phyloP scores from a whole-genome alignment of 305 asterid species.

The Caryopteris hybrid region DNA sequence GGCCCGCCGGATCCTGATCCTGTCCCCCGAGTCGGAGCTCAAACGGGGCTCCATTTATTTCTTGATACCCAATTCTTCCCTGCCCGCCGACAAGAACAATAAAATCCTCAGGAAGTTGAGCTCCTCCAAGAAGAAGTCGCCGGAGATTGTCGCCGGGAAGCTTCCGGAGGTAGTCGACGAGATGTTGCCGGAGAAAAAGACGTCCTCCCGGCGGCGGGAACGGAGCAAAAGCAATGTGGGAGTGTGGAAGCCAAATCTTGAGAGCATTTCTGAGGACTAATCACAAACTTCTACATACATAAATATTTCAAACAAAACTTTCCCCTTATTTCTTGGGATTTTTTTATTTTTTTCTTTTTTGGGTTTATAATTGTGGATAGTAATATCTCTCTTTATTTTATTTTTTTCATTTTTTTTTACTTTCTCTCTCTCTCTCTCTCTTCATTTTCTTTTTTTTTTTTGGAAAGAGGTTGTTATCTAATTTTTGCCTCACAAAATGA shows the following conservation, averaged over 20 bases:
- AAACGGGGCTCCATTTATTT: slow-evolving; percentile 82
- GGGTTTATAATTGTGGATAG: slow-evolving; percentile 33
- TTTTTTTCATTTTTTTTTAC: not conserved
- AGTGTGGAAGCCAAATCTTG: slow-evolving; percentile 66
- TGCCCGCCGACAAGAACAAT: slow-evolving; percentile 43
- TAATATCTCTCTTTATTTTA: slow-evolving; percentile 11
- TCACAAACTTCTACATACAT: not conserved
- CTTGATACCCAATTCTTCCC: slow-evolving; percentile 66
- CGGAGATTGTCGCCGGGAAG: slow-evolving; percentile 4
- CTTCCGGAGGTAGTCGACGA: not conserved
- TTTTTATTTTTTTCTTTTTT: not conserved
- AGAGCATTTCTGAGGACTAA: slow-evolving; percentile 54
- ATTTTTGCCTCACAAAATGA: slow-evolving; percentile 27
- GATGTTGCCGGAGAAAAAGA: slow-evolving; percentile 24
- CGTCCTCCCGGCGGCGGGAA: slow-evolving; percentile 32
- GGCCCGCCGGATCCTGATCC: slow-evolving; percentile 59
- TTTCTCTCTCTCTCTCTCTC: not conserved
- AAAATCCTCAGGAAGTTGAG: slow-evolving; percentile 26
- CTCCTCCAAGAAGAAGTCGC: slow-evolving; percentile 15
- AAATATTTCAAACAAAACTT: not conserved
- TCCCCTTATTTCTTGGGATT: not conserved
- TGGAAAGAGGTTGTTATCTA: slow-evolving; percentile 18
- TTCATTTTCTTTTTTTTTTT: not conserved
- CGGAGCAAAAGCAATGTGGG: slow-evolving; percentile 44
- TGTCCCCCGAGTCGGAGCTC: slow-evolving; percentile 70